Conservation (phyloP, 331 rosid genomes). For the Malus hybrid region DNA sequence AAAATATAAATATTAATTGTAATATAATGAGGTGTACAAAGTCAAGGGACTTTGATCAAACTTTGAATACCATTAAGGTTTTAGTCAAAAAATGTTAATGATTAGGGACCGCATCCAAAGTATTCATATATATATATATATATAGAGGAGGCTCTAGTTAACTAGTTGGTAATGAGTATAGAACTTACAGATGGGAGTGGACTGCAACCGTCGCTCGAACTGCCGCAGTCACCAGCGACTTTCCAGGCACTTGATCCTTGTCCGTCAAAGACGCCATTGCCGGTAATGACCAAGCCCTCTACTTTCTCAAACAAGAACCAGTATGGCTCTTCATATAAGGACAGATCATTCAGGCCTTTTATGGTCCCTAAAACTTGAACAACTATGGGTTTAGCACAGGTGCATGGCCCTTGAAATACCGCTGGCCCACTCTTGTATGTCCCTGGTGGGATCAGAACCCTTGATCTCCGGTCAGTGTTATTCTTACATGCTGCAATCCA, state of each 20-base stretch:
- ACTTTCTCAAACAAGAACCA: constrained; percentile 57
- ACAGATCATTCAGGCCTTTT: constrained; percentile 43
- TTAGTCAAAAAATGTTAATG: too few relatives aligned
- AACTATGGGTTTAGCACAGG: constrained; percentile 22
- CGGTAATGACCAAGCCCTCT: constrained; percentile 43
- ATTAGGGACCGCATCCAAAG: too few relatives aligned
- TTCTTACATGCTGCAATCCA: constrained; percentile 56
- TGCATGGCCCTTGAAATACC: constrained; percentile 70
- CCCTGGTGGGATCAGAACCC: constrained; percentile 51
- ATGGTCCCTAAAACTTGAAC: constrained; percentile 54
- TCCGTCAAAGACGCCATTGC: constrained; percentile 70
- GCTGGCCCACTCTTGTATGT: constrained; percentile 34
- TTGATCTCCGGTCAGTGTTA: constrained; percentile 16
- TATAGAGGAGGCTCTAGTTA: too few relatives aligned
- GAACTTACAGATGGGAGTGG: constrained; percentile 57
- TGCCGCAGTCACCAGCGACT: constrained; percentile 28
- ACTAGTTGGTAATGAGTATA: background rate
- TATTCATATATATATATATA: too few relatives aligned
- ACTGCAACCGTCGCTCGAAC: constrained; percentile 7
- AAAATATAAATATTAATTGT: too few relatives aligned
- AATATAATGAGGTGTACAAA: too few relatives aligned
- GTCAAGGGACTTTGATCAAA: too few relatives aligned
- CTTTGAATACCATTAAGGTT: too few relatives aligned
- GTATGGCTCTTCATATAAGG: constrained; percentile 18
- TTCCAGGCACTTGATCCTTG: constrained; percentile 53